Conservation (phyloP, 441 rosid species). For the Hura crepitans region DNA sequence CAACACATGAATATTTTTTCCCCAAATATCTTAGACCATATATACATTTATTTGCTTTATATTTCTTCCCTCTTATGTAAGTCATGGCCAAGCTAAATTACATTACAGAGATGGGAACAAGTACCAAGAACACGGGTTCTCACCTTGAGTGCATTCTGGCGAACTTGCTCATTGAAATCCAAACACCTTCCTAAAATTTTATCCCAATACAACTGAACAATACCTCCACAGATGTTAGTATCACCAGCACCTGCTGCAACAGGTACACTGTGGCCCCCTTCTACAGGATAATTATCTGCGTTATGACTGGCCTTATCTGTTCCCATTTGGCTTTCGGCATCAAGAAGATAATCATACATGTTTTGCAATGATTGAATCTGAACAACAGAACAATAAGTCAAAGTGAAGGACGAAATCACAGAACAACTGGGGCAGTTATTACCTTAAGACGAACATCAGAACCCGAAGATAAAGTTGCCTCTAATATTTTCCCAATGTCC, state of each 20-base stretch:
- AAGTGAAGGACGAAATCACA: conserved; percentile 9
- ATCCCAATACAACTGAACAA: conserved; percentile 96
- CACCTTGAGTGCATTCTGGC: conserved; percentile 93
- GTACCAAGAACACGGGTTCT: conserved; percentile 16
- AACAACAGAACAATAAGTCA: conserved; percentile 31
- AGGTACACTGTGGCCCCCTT: conserved; percentile 66
- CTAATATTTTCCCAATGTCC: conserved; percentile 83
- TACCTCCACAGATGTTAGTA: conserved; percentile 97
- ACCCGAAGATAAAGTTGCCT: conserved; percentile 65
- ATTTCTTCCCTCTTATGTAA: not conserved
- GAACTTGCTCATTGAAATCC: conserved; percentile 83
- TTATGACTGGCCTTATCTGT: conserved; percentile 49
- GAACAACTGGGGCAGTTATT: conserved; percentile 22
- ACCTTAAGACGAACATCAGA: conserved; percentile 90
- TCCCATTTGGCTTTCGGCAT: conserved; percentile 92
- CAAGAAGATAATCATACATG: conserved; percentile 91
- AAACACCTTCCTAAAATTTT: conserved; percentile 82
- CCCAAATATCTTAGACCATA: not conserved
- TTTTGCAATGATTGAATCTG: conserved; percentile 98
- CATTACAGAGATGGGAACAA: not conserved
- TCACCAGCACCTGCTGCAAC: conserved; percentile 99
- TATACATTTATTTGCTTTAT: not conserved
- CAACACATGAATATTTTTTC: not conserved
- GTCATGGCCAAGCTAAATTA: not conserved
- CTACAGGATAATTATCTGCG: conserved; percentile 38